Percentiles rank a stretch among this genome's conserved stretches.
These are phyloP conservation scores for Neurospora discreta DNA, from an alignment of 495 filamentous ascomycete genomes.

Conservation along the genomic window DNA sequence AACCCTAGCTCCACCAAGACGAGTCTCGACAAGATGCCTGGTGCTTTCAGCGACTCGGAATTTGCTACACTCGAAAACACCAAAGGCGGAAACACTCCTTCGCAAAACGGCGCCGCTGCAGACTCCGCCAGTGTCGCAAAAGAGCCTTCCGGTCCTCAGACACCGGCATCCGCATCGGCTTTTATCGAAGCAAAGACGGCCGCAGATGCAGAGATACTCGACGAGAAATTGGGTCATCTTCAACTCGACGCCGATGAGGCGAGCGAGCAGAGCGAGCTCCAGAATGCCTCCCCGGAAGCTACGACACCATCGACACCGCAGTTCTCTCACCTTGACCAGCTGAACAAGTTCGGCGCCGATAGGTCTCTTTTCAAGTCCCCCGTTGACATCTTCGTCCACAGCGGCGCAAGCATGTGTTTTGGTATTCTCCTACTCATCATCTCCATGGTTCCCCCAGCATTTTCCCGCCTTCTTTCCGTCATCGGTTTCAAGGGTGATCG, in stretches of 20 bases:
- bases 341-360: conserved; percentile 20
- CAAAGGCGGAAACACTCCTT: background rate
- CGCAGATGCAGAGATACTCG: background rate
- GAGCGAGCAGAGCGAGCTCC: background rate
- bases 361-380: conserved; percentile 49
- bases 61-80: conserved; percentile 17
- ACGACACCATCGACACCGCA: background rate
- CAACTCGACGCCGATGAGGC: background rate
- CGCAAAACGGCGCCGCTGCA: conserved; percentile 13
- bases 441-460: conserved; percentile 83
- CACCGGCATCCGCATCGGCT: conserved; percentile 15
- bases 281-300: background rate
- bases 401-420: conserved; percentile 79
- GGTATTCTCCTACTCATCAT: conserved; percentile 76
- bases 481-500: conserved; percentile 91
- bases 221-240: conserved; percentile 15
- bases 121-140: conserved; percentile 23
- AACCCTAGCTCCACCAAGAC: background rate
- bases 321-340: conserved; percentile 4
- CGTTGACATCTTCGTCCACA: conserved; percentile 79
- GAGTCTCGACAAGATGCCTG: conserved; percentile 20
- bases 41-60: conserved; percentile 24
- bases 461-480: conserved; percentile 70
- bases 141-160: conserved; percentile 17
- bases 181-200: background rate